phyloP scores from a whole-genome alignment of 2,329 filamentous ascomycete genomes.

The Alternaria gaisen region DNA sequence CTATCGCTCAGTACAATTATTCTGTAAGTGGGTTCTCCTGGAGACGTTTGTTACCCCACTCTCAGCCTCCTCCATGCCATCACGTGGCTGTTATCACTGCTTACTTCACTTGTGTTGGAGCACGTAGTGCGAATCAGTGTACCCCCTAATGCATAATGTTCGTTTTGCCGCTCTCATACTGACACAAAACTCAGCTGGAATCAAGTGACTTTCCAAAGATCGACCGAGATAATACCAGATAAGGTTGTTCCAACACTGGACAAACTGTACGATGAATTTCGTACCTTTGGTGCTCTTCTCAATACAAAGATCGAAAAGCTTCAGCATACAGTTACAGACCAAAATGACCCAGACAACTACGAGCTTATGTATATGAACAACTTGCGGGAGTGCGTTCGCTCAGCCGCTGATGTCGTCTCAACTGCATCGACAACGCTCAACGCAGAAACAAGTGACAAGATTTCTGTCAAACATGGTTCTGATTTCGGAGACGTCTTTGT shows the following conservation, averaged over 20 bases:
- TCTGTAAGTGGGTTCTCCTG: slow-evolving; percentile 24
- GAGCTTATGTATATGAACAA: slow-evolving; percentile 31
- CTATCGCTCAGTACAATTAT: slow-evolving; percentile 35
- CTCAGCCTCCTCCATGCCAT: neutral
- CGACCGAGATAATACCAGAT: slow-evolving; percentile 30
- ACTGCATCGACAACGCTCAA: slow-evolving; percentile 33
- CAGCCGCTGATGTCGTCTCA: slow-evolving; percentile 35
- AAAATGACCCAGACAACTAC: slow-evolving; percentile 16
- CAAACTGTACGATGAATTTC: slow-evolving; percentile 33
- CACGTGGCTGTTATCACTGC: neutral
- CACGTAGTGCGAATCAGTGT: neutral
- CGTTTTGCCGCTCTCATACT: neutral
- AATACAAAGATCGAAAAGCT: slow-evolving; percentile 33
- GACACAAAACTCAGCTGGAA: slow-evolving; percentile 25
- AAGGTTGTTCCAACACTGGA: slow-evolving; percentile 33
- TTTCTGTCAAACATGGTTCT: slow-evolving; percentile 27
- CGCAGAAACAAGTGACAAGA: slow-evolving; percentile 21
- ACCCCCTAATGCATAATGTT: neutral
- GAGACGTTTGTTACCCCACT: neutral
- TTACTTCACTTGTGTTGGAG: neutral
- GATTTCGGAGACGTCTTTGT: slow-evolving; percentile 34
- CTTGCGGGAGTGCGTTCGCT: slow-evolving; percentile 32
- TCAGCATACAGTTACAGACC: slow-evolving; percentile 15
- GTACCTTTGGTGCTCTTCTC: slow-evolving; percentile 23
- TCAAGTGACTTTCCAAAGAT: slow-evolving; percentile 32